phyloP scores from a whole-genome alignment of 2,329 filamentous ascomycete species.

The Nannizziopsis arthrosporioides region DNA sequence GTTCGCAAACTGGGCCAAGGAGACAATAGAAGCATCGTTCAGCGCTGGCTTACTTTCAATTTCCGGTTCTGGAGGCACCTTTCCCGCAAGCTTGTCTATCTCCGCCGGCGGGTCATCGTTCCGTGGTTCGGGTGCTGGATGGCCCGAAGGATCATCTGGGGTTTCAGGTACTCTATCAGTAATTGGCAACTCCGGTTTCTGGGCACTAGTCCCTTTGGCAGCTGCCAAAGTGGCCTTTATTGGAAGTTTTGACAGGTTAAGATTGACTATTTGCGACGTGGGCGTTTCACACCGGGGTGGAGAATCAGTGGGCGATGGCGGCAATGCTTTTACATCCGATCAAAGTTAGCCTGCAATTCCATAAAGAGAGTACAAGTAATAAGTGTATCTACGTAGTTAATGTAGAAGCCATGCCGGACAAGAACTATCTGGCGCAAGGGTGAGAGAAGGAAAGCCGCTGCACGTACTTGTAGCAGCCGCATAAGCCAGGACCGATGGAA shows the following conservation, averaged over 20 bases:
- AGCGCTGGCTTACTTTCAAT: conserved; percentile 12
- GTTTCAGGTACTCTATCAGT: neutral
- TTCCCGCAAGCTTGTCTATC: conserved; percentile 8
- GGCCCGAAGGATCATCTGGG: neutral
- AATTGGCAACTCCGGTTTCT: neutral
- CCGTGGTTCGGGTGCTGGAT: neutral
- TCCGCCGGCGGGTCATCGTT: conserved; percentile 19
- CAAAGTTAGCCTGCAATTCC: neutral
- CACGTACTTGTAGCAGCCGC: conserved; percentile 27
- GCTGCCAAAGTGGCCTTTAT: neutral
- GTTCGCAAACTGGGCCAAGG: conserved; percentile 36
- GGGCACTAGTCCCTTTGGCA: neutral
- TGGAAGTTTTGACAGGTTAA: conserved; percentile 11
- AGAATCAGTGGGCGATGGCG: conserved; percentile 23
- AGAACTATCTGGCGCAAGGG: neutral
- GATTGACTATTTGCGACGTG: conserved; percentile 19
- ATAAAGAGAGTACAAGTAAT: neutral
- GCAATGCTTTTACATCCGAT: conserved; percentile 21
- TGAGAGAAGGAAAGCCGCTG: conserved; percentile 16
- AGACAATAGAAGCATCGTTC: conserved; percentile 21
- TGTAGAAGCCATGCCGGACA: neutral
- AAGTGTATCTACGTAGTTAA: neutral
- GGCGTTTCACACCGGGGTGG: conserved; percentile 27
- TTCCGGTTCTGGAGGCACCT: conserved; percentile 13
- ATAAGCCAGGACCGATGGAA: conserved; percentile 26